Conservation (phyloP, 768 basidiomycete species). For the Lactarius sp. region DNA sequence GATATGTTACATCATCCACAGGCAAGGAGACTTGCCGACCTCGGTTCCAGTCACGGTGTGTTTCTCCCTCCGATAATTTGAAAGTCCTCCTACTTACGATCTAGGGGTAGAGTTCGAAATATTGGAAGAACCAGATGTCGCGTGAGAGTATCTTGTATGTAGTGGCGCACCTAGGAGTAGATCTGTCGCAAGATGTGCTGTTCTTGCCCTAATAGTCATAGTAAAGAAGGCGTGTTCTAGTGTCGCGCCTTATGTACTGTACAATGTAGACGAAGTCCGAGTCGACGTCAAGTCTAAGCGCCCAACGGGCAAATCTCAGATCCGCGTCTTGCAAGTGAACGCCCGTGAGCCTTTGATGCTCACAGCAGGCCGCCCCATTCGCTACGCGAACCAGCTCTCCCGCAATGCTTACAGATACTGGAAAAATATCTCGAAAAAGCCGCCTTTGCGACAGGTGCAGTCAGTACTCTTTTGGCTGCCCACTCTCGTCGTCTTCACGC, state of each 20-base stretch:
- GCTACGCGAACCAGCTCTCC: neutral
- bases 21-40: neutral
- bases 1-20: constrained; percentile 2
- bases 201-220: constrained; percentile 12
- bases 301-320: too few relatives aligned
- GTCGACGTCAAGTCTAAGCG: neutral
- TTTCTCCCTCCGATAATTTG: neutral
- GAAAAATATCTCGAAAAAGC: neutral
- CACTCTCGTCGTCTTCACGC: constrained; percentile 12
- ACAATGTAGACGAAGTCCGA: neutral
- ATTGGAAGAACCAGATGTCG: constrained; percentile 24
- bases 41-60: constrained; percentile 15
- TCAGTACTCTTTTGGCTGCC: constrained; percentile 22
- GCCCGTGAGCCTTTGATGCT: neutral
- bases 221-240: too few relatives aligned
- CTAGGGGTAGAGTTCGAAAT: constrained; percentile 11
- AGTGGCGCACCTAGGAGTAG: constrained; percentile 28
- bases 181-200: constrained; percentile 27
- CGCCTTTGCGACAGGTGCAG: neutral
- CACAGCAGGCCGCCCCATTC: neutral
- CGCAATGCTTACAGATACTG: constrained; percentile 7
- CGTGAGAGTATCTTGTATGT: constrained; percentile 23
- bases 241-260: too few relatives aligned
- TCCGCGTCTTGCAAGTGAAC: neutral
- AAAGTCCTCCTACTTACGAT: neutral